Conservation (phyloP, 192 early-diverging fungal species). For the Backusella morwellensis region DNA sequence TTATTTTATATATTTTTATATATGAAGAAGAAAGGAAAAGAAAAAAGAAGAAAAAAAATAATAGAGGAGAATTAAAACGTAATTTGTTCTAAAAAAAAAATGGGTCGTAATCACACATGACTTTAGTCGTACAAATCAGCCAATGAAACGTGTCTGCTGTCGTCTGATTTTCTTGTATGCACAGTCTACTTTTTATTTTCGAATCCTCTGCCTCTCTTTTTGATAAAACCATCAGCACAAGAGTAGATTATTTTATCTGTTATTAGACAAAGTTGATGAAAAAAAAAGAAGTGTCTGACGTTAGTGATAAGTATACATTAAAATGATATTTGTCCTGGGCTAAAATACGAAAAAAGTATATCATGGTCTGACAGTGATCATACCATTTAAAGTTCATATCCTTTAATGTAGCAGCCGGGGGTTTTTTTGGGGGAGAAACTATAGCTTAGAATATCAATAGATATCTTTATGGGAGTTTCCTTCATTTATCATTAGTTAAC, state of each 20-base stretch:
- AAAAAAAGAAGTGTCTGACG: not conserved
- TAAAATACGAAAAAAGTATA: not conserved
- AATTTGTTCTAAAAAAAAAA: not conserved
- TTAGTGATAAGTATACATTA: not conserved
- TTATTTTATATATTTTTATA: conserved; percentile 13
- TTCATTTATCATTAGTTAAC: not conserved
- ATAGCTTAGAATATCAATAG: not conserved
- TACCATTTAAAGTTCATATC: not conserved
- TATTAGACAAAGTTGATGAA: not conserved
- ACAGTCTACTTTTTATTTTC: not conserved
- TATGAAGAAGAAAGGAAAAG: not conserved
- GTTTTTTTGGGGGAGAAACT: not conserved
- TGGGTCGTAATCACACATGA: not conserved
- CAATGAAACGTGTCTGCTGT: conserved; percentile 2
- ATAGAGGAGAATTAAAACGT: not conserved
- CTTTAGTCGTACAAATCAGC: not conserved
- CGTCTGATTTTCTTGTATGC: conserved; percentile 4
- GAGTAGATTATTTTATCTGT: not conserved
- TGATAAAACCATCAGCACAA: not conserved
- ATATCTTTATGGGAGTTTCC: not conserved
- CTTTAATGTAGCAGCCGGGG: not conserved
- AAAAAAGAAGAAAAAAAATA: conserved; percentile 4
- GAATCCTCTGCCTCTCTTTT: not conserved
- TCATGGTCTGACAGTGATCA: not conserved
- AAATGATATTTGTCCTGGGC: not conserved